Base-by-base conservation (phyloP, 2,329 filamentous ascomycete genomes). In the Chaetothyriales sp. region DNA sequence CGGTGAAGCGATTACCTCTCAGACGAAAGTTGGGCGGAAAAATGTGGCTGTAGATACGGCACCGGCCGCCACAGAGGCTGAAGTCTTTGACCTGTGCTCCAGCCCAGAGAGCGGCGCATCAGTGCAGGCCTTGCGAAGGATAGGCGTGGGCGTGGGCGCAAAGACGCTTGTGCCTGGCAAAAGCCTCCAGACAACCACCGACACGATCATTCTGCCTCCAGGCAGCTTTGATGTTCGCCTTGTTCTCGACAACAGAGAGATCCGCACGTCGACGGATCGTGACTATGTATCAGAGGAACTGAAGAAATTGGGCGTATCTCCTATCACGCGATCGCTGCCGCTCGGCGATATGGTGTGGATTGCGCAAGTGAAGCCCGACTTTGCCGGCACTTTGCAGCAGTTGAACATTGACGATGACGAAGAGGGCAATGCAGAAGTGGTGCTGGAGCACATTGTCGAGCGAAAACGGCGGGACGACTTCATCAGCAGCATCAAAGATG, bases 311-410 rank as follows among this genome's bases (percentile, higher is more conserved):
- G 82, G 81, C 0, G 75, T 85, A 18, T 73, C 70, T 18, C 80
- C 83, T 0, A 77, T 85, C 18, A 81, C 86, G 65, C 78, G 84
- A 18, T 73, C 78, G 4, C 70, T 90, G 29, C 81, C 85, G 56
- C 70, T 90, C 1, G 86, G 86, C 0, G 86, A 92, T 62, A 80
- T 80, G 0, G 76, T 88, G 54, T 92, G 86, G 86, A 75, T 92
- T 33, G 86, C 86, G 43, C 87, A 84, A 64, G 80, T 78, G 61
- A 73, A 80, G 59, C 77, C 86, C 53, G 69, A 78, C 0, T 69
- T 77, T 48, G 82, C 82, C 10, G 78, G 83, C 61, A 51, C 56
- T 20, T 58, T 63, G 29, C 53, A 50, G 25, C 43, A 40, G 9
- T 57, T 58, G 44, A 60, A 58, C 47, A 20, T 50, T 8, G 56